Base-by-base conservation (phyloP, 2,329 filamentous ascomycete genomes). In the Ophiobolus disseminans region DNA sequence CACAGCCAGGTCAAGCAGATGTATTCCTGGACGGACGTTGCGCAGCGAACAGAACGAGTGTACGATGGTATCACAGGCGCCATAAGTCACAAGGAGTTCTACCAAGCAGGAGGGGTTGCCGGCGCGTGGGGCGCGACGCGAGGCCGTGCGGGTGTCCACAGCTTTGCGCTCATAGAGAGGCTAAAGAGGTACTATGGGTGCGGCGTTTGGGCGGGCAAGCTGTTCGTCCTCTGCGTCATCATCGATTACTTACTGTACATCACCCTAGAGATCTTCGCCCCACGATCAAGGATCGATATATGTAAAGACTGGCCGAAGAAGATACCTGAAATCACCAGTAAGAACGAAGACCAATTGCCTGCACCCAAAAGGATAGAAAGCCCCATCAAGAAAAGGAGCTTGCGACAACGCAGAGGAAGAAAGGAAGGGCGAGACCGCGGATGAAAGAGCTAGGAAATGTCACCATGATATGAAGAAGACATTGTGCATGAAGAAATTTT, bases 11-110 rank as follows among this genome's bases (percentile, higher is more conserved):
- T 99, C 55, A 91, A 93, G 73, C 90, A 89, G 78, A 97, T 97
- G 94, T 99, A 99, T 76, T 96, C 91, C 1, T 99, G 94, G 94
- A 90, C 90, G 21, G 93, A 99, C 70, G 93, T 99, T 21, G 94
- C 94, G 11, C 84, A 89, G 62, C 88, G 94, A 45, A 97, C 94
- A 0, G 94, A 99, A 75, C 84, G 93, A 22, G 94, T 99, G 0
- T 99, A 99, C 73, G 86, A 96, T 69, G 90, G 94, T 38, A 95
- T 99, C 60, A 90, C 86, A 2, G 92, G 91, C 6, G 86, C 86
- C n/a, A 86, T 96, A 43, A 86, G 84, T 57, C 90, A 95, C 62
- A 86, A 89, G 44, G 90, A 95, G 50, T 96, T 96, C 65, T 96
- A 96, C 38, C 69, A 95, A 67, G 90, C 90, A 13, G 88, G 89